Evolutionary conservation across 176 grass and related monocot genomes (phyloP).

Genomic region (Elymus sibiricus): DNA sequence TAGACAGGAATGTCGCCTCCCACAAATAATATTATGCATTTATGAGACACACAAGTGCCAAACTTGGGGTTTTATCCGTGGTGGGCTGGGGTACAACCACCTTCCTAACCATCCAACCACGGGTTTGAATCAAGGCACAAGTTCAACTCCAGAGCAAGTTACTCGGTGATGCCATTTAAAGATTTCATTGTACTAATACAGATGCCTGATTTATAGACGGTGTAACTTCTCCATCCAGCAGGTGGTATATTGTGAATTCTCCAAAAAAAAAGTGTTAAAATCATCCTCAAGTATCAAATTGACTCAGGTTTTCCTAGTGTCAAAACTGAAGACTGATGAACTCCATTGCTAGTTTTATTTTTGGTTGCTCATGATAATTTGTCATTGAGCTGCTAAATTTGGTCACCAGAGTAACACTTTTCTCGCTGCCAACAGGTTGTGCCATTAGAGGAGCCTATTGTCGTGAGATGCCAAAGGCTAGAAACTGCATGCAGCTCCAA

Average conservation of each 20-base stretch:
- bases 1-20: too few species aligned
- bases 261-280: background rate
- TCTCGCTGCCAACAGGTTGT: conserved; percentile 23
- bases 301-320: background rate
- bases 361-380: background rate
- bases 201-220: background rate
- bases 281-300: background rate
- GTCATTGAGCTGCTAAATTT: background rate
- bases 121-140: background rate
- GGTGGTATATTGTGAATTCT: background rate
- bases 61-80: too few species aligned
- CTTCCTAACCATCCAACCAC: too few species aligned
- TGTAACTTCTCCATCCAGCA: background rate
- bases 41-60: too few species aligned
- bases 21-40: too few species aligned
- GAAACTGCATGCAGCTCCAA: conserved; percentile 45
- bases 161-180: background rate
- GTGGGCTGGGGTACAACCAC: too few species aligned
- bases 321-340: background rate
- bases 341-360: background rate
- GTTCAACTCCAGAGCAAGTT: background rate
- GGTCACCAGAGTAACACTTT: background rate
- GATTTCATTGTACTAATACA: background rate
- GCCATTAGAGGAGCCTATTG: conserved; percentile 29
- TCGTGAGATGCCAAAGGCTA: conserved; percentile 25